Evolutionary conservation across 441 rosid species (phyloP).

Genomic region (Rhodomyrtus psidioides): DNA sequence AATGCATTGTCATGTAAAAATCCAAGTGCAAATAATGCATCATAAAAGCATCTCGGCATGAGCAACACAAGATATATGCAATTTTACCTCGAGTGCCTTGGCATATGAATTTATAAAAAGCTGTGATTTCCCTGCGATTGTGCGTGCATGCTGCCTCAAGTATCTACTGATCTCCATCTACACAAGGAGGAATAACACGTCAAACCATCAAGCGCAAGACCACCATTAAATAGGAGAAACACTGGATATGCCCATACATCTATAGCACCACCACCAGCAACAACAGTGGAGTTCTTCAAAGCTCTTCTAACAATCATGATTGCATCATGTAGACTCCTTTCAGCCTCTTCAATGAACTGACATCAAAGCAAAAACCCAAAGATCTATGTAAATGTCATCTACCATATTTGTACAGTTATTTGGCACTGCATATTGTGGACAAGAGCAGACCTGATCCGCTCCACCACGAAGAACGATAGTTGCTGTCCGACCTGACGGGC

Average conservation of each 20-base stretch:
- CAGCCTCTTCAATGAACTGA: slow-evolving; percentile 99
- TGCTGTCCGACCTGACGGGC: slow-evolving; percentile 90
- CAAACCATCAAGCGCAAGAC: slow-evolving; percentile 1
- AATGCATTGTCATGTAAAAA: neutral
- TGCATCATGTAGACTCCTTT: slow-evolving; percentile 98
- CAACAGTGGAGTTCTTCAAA: slow-evolving; percentile 91
- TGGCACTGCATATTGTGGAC: neutral
- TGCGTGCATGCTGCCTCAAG: slow-evolving; percentile 92
- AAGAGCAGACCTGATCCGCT: slow-evolving; percentile 85
- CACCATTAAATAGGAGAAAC: neutral
- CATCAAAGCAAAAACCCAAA: neutral
- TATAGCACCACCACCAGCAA: slow-evolving; percentile 99
- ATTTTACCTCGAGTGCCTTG: slow-evolving; percentile 89
- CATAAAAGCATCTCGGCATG: neutral
- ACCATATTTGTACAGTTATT: neutral
- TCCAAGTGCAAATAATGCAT: neutral
- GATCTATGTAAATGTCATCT: neutral
- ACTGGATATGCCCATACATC: slow-evolving; percentile 48
- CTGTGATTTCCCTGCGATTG: slow-evolving; percentile 95
- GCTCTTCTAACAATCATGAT: slow-evolving; percentile 99
- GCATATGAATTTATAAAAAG: slow-evolving; percentile 96
- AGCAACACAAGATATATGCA: neutral
- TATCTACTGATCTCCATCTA: slow-evolving; percentile 97
- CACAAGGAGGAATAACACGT: slow-evolving; percentile 2
- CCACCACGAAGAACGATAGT: slow-evolving; percentile 99